These are phyloP conservation scores for Dittrichia graveolens DNA, from an alignment of 129 eudicot species.

Conservation along the genomic window DNA sequence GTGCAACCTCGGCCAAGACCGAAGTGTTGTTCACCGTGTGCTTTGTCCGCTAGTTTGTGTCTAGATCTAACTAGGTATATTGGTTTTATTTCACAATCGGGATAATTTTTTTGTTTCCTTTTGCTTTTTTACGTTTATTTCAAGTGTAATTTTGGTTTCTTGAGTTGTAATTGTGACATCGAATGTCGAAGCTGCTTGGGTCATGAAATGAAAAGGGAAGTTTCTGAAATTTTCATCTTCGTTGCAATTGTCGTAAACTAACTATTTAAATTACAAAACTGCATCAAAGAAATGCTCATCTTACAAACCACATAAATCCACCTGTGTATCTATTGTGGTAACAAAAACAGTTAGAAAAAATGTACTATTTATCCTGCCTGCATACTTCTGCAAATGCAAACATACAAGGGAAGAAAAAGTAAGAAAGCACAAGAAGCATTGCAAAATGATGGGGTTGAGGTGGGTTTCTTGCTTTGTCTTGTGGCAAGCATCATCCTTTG, in stretches of 20 bases:
- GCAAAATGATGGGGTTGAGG: not conserved
- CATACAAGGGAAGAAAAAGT: not conserved
- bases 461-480: conserved; percentile 20
- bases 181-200: conserved; percentile 38
- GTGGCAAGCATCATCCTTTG: conserved; percentile 28
- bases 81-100: conserved; percentile 29
- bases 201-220: conserved; percentile 28
- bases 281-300: too few species aligned
- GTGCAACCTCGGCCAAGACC: conserved; percentile 72
- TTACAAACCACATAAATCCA: too few species aligned
- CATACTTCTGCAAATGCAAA: too few species aligned
- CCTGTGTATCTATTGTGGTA: too few species aligned
- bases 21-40: conserved; percentile 59
- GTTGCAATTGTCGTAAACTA: too few species aligned
- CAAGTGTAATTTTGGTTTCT: conserved; percentile 25
- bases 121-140: not conserved
- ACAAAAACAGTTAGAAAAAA: too few species aligned
- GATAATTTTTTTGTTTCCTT: conserved; percentile 20
- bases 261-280: too few species aligned
- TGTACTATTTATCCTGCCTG: too few species aligned
- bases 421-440: conserved; percentile 1
- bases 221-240: not conserved
- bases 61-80: conserved; percentile 38
- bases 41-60: conserved; percentile 28
- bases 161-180: conserved; percentile 40